phyloP scores from a whole-genome alignment of 75 land plant genomes.

The Azolla pinnata region DNA sequence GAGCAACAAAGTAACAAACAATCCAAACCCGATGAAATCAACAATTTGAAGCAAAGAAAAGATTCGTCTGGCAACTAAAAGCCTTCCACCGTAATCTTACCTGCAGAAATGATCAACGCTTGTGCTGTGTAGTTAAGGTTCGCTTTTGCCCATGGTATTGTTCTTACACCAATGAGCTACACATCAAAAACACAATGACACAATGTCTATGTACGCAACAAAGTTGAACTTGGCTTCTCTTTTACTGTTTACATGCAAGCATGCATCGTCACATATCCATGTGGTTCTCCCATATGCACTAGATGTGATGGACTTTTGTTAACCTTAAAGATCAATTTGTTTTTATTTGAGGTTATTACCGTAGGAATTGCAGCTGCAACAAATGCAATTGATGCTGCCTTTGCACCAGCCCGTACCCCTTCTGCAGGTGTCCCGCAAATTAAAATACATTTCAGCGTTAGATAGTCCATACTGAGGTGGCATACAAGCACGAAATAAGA shows the following conservation, averaged over 20 bases:
- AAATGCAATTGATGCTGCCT: conserved; percentile 48
- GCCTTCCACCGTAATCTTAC: conserved; percentile 17
- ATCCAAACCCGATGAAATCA: not conserved
- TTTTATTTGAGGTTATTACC: conserved; percentile 21
- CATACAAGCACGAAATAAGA: no score
- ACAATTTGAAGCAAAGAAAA: not conserved
- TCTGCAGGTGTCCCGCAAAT: no score
- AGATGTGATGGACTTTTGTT: not conserved
- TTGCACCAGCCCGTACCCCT: conserved; percentile 51
- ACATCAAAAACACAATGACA: conserved; percentile 6
- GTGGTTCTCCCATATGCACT: no score
- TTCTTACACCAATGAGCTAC: conserved; percentile 55
- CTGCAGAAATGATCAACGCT: conserved; percentile 68
- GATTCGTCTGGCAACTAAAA: not conserved
- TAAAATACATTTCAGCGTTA: no score
- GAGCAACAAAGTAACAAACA: not conserved
- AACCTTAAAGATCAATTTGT: not conserved
- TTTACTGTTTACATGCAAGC: no score
- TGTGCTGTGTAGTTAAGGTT: conserved; percentile 74
- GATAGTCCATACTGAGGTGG: no score
- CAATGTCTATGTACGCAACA: not conserved
- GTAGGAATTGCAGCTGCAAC: conserved; percentile 53
- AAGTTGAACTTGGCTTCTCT: not conserved
- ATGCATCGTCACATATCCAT: no score
- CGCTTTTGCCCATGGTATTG: conserved; percentile 75